Evolutionary conservation across 208 protist species (phyloP), one percentile per base, ranked within the genome.

Genomic region (Sergeia podlipaevii): DNA sequence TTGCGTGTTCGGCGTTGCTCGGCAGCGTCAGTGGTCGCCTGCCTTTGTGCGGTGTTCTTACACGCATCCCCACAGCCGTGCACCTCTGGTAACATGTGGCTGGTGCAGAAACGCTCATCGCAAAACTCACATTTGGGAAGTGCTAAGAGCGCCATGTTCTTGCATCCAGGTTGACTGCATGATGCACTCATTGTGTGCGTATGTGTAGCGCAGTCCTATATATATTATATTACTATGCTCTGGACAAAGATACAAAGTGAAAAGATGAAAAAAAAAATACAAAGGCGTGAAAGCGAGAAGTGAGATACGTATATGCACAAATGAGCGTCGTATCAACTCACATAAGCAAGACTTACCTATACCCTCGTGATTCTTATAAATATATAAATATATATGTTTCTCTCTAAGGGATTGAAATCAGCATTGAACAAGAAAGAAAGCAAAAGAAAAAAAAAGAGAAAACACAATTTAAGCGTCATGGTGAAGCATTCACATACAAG

Each of bases 31-130:
- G 52, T 65, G 3, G 77, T 77, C n/a, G 81, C 80, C 47, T 87
- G 61, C 4, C 70, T 59, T 48, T 79, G 69, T 8, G 82, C 68
- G 10, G 51, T 53, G 39, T 86, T 89, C 43, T 78, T 84, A 52
- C 65, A 78, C 2, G 74, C 80, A 48, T 87, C 74, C 0, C 79
- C 71, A 51, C 86, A 93, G n/a, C 86, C 86, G 54, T 93, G 86
- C n/a, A 77, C 68, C 39, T 93, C 81, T 3, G 86, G 86, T 26
- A 89, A 67, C 61, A 93, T 62, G 57, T 93, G 86, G n/a, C 49
- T 28, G 0, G 82, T 87, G 58, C 86, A 93, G 65, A 77, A 83
- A 21, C 79, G 74, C 30, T 66, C 60, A 17, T 70, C 38, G 57
- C 86, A 93, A 63, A 74, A 75, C 26, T 86, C 71, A 42, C 86